Base-by-base conservation (phyloP, 1,284 basidiomycete genomes). In the Pholiota adiposa region DNA sequence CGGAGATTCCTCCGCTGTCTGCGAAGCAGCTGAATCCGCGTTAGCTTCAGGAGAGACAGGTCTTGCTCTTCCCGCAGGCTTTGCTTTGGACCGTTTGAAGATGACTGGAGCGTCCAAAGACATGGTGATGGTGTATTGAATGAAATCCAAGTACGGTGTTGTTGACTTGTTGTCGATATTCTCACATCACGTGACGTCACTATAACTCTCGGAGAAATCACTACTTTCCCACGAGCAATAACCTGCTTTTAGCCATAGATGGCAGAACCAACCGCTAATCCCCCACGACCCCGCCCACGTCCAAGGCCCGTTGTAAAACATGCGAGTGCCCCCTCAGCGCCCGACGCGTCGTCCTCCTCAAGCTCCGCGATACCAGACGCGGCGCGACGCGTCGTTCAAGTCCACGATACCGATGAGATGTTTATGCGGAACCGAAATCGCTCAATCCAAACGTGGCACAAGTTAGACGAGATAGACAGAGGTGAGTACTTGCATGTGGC, bases 381-480 rank as follows among this genome's bases (percentile, higher is more conserved):
- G 23, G 51, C 34, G 44, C 63, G 44, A 52, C 58, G 54, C 52
- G 54, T 63, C 41, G 64, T 68, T 31, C 66, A 73, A 40, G 69
- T 76, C 29, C 70, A 80, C 16, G 84, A 89, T 56, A 83, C 83
- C 57, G 88, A 92, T 69, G 83, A 81, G 12, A 75, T 83, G 68
- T 92, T 92, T 66, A 80, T 89, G 64, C 80, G 82, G 51, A 90
- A 90, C 66, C 76, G 73, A 38, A 79, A 80, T 59, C 77, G 85
- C 54, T 82, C 83, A 2, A 70, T 76, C 7, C 75, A 80, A 51
- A 74, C 77, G 3, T 91, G 88, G 89, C 83, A 77, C 67, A 79
- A 78, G 56, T 69, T 90, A 46, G 80, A 84, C 31, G 73, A 82
- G 65, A 71, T 80, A 9, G 79, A 79, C 44, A 83, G 82, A 69